These are phyloP conservation scores for Leccinum uliginosum DNA, from an alignment of 768 basidiomycete genomes.

Conservation along the genomic window DNA sequence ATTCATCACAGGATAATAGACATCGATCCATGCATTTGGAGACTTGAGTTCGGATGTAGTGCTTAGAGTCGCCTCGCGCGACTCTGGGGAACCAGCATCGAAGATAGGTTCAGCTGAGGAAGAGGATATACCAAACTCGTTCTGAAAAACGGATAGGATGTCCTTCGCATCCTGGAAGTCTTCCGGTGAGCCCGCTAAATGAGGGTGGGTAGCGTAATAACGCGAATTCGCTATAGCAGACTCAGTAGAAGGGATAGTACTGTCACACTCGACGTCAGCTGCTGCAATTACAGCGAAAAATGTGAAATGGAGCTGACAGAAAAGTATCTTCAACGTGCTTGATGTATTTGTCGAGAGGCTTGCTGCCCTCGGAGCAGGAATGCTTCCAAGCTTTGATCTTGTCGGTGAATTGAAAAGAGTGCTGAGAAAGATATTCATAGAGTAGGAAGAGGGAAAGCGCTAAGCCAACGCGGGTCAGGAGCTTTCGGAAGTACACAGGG, in stretches of 20 bases:
- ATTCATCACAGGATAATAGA: constrained; percentile 87
- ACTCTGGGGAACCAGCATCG: constrained; percentile 62
- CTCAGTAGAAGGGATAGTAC: constrained; percentile 51
- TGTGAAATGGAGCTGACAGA: constrained; percentile 28
- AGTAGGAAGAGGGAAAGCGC: constrained; percentile 10
- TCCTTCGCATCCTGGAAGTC: constrained; percentile 62
- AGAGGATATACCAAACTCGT: constrained; percentile 50
- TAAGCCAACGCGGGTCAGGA: constrained; percentile 4
- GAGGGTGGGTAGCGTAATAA: constrained; percentile 62
- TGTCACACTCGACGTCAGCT: constrained; percentile 20
- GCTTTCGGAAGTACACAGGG: constrained; percentile 1
- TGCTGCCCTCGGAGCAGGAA: constrained; percentile 1
- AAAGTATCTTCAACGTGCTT: constrained; percentile 28
- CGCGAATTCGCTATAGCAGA: constrained; percentile 58
- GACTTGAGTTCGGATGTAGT: constrained; percentile 42
- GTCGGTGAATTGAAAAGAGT: background rate
- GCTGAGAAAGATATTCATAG: constrained; percentile 1
- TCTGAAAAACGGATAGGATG: constrained; percentile 65
- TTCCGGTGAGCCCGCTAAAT: constrained; percentile 62
- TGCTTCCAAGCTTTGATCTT: constrained; percentile 8
- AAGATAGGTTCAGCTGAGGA: constrained; percentile 50
- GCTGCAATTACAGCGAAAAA: background rate
- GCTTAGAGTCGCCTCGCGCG: constrained; percentile 61
- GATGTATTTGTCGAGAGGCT: constrained; percentile 13
- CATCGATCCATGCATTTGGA: constrained; percentile 78